phyloP scores from a whole-genome alignment of 2,329 filamentous ascomycete genomes.

The Verticillium longisporum region DNA sequence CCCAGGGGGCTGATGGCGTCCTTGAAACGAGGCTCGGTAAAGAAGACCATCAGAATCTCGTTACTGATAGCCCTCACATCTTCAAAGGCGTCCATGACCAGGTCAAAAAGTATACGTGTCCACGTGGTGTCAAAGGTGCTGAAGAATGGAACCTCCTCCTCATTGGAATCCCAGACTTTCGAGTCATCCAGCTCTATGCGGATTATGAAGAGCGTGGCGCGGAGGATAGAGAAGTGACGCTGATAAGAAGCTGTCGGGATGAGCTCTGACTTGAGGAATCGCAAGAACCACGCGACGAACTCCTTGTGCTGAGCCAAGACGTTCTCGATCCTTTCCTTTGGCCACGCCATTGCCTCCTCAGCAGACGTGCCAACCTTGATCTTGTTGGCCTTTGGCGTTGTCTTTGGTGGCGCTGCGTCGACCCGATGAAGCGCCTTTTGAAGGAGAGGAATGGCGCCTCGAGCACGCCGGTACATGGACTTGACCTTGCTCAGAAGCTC shows the following conservation, averaged over 20 bases:
- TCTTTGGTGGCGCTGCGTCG: constrained; percentile 11
- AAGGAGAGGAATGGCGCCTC: constrained; percentile 56
- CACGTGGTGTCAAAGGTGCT: constrained; percentile 40
- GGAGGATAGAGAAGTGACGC: constrained; percentile 75
- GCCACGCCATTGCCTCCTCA: constrained; percentile 16
- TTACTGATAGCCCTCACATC: constrained; percentile 66
- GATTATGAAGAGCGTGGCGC: constrained; percentile 59
- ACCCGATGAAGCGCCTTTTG: constrained; percentile 28
- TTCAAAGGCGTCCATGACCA: constrained; percentile 85
- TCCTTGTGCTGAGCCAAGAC: constrained; percentile 44
- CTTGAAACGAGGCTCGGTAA: constrained; percentile 29
- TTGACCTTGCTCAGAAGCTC: constrained; percentile 71
- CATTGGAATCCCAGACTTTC: constrained; percentile 28
- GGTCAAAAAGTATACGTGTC: constrained; percentile 63
- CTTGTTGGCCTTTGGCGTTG: constrained; percentile 13
- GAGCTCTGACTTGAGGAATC: constrained; percentile 68
- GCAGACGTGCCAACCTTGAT: constrained; percentile 23
- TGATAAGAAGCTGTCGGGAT: constrained; percentile 82
- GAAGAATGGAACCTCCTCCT: constrained; percentile 32
- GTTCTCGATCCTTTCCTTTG: constrained; percentile 26
- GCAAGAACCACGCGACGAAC: constrained; percentile 70
- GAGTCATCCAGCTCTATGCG: constrained; percentile 57
- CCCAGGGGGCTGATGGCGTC: constrained; percentile 10
- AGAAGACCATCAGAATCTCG: constrained; percentile 40
- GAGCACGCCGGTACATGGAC: constrained; percentile 69